Evolutionary conservation across 768 basidiomycete species (phyloP), one percentile per base, ranked within the genome.

Genomic region (Saitozyma sp.): DNA sequence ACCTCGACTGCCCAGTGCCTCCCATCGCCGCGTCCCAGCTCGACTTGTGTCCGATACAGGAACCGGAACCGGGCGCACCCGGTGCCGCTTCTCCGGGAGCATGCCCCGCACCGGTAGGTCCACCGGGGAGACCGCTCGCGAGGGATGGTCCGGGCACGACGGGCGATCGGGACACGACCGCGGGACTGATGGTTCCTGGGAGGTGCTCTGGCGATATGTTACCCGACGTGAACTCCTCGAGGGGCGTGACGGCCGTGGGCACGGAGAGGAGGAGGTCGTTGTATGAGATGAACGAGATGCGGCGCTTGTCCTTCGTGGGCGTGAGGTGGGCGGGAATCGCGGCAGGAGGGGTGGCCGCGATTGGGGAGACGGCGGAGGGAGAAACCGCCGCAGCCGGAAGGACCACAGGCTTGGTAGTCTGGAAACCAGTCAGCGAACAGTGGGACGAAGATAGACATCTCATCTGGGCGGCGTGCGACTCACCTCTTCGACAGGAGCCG

Each of bases 241-340:
- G 84, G 1, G 90, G 85, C 48, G 88, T 84, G 11, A 86, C 86
- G 9, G 88, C 83, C 0, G 87, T 82, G 0, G 92, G 92, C 0
- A 90, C 86, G 0, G 88, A 89, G 0, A 88, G 82, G 48, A 94
- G 85, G 2, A 94, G 84, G 78, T 94, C 92, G 37, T 88, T 85
- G 78, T 93, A 93, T 4, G 91, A 89, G 80, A 94, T 85, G 83
- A 93, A 95, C 0, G 91, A 92, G 57, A 79, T 76, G 14, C 78
- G 76, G 38, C 73, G 70, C 46, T 63, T 64, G 52, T 67, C 65
- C 61, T 67, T 61, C 52, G 61, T 58, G 10, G 66, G 64, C 11
- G 65, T 54, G 60, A 71, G 63, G 58, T 68, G 72, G 20, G 67
- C 58, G 14, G 69, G 67, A 42, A 76, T 40, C n/a, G 74, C 63